A percentile compares a stretch with the other conserved stretches of the same genome.
Conservation (phyloP, 2,329 filamentous ascomycete genomes). For the Colletotrichum siamense region DNA sequence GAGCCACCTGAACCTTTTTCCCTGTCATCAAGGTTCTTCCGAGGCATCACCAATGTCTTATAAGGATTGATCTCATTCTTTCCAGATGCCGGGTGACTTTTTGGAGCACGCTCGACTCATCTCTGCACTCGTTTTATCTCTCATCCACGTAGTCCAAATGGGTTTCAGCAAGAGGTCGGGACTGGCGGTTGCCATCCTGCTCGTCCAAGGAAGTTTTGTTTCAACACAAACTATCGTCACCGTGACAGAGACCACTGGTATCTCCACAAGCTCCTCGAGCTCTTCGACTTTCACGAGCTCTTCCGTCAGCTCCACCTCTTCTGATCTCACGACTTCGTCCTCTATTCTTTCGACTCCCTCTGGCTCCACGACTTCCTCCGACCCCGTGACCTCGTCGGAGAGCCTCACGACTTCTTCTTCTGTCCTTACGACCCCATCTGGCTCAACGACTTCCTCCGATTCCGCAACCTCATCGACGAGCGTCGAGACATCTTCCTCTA, state of each 20-base stretch:
- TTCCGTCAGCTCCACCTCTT: background rate
- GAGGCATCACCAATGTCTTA: background rate
- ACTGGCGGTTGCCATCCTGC: background rate
- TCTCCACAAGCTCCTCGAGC: background rate
- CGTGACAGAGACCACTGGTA: background rate
- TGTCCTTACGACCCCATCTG: background rate
- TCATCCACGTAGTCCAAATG: background rate
- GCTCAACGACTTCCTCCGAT: background rate
- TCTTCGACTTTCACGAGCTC: background rate
- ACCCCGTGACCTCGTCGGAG: rapidly evolving
- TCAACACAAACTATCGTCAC: background rate
- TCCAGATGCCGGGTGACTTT: background rate
- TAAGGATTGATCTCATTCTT: background rate
- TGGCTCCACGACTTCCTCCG: background rate
- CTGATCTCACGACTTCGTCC: background rate
- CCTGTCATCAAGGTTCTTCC: background rate
- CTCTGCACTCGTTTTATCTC: background rate
- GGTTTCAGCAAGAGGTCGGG: background rate
- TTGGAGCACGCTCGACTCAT: background rate
- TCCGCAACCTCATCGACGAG: too few species aligned
- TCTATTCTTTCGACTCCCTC: background rate
- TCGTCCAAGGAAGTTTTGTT: background rate
- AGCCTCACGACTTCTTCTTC: background rate
- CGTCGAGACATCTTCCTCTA: too few species aligned
- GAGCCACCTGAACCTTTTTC: background rate